A percentile compares a stretch with the other conserved stretches of the same genome.
These are phyloP conservation scores for Candida loeiensis DNA, from an alignment of 805 yeast genomes.

Conservation along the genomic window DNA sequence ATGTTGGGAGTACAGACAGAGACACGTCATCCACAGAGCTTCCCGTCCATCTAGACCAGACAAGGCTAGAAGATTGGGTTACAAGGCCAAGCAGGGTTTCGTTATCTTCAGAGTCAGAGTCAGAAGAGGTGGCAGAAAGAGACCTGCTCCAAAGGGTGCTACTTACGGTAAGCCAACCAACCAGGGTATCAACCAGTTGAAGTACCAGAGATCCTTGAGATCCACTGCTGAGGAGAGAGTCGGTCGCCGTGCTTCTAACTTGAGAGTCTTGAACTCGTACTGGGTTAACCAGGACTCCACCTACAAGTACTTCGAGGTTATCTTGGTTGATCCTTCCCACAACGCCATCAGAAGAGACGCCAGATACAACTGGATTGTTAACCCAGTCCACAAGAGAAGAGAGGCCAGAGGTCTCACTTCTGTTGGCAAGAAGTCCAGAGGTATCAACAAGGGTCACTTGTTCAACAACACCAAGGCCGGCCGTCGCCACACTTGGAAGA, in stretches of 20 bases:
- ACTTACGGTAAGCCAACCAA: constrained; percentile 99
- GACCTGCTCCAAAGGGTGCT: constrained; percentile 99
- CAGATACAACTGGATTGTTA: constrained; percentile 98
- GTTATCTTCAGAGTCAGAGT: constrained; percentile 98
- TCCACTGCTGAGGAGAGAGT: constrained; percentile 99
- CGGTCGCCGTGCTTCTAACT: constrained; percentile 97
- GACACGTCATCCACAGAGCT: constrained; percentile 98
- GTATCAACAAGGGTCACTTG: constrained; percentile 99
- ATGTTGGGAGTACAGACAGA: constrained; percentile 99
- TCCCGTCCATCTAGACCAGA: constrained; percentile 99
- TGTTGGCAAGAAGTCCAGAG: constrained; percentile 98
- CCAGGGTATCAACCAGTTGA: constrained; percentile 99
- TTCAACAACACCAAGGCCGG: constrained; percentile 98
- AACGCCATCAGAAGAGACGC: constrained; percentile 98
- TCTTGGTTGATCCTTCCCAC: constrained; percentile 96
- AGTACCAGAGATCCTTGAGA: constrained; percentile 97
- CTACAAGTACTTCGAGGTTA: constrained; percentile 98
- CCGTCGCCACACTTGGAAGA: constrained; percentile 99
- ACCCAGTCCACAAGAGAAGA: constrained; percentile 99
- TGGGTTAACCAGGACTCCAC: constrained; percentile 99
- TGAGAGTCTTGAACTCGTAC: constrained; percentile 99
- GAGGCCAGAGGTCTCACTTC: constrained; percentile 98
- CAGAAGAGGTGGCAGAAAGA: constrained; percentile 99
- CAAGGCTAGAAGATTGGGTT: constrained; percentile 99
- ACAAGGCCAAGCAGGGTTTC: constrained; percentile 99